phyloP scores from a whole-genome alignment of 345 rosid species.

The Eucalyptus globulus region DNA sequence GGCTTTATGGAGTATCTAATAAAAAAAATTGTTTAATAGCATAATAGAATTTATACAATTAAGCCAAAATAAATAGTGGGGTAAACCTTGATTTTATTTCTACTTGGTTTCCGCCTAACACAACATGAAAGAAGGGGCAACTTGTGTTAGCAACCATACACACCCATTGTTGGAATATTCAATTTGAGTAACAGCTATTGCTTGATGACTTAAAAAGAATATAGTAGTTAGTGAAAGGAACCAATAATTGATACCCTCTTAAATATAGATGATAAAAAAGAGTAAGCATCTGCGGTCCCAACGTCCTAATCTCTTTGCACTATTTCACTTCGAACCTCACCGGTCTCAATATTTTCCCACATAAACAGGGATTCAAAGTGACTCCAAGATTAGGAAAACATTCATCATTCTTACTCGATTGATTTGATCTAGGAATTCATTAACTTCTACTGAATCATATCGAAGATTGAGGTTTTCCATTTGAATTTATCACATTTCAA shows the following conservation, averaged over 20 bases:
- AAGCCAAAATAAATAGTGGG: neutral
- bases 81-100: neutral
- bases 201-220: neutral
- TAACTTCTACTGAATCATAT: neutral
- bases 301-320: neutral
- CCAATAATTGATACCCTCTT: neutral
- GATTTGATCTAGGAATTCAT: neutral
- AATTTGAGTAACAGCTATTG: neutral
- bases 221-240: neutral
- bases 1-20: neutral
- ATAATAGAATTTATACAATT: neutral
- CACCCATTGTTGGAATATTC: neutral
- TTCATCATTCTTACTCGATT: neutral
- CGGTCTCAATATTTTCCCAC: neutral
- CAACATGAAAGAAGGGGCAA: neutral
- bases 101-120: neutral
- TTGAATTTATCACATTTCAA: neutral
- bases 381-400: neutral
- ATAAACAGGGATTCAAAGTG: neutral
- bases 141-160: neutral
- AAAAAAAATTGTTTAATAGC: neutral
- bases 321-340: neutral
- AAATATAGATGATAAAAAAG: neutral
- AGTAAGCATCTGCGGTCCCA: neutral
- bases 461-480: neutral